These are phyloP conservation scores for Lepidium sativum DNA, from an alignment of 345 rosid species.

Conservation along the genomic window DNA sequence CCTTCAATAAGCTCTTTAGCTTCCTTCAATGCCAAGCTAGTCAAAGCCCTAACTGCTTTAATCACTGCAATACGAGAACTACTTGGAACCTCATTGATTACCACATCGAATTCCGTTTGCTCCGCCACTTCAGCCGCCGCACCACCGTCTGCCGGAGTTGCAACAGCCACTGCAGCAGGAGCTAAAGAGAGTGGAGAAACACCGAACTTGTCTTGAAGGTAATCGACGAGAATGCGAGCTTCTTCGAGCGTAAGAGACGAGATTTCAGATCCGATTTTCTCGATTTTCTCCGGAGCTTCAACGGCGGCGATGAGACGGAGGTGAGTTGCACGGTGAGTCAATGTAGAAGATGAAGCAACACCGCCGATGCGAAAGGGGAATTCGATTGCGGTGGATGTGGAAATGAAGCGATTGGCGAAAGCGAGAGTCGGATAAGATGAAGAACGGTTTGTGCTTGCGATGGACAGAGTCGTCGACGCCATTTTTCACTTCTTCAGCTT, in stretches of 20 bases:
- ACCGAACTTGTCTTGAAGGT: slow-evolving; percentile 78
- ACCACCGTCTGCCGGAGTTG: slow-evolving; percentile 31
- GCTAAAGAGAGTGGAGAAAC: slow-evolving; percentile 75
- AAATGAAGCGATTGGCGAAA: slow-evolving; percentile 6
- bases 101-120: slow-evolving; percentile 77
- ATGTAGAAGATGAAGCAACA: slow-evolving; percentile 12
- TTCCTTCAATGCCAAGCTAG: slow-evolving; percentile 80
- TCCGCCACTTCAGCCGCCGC: slow-evolving; percentile 47
- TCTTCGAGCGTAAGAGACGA: slow-evolving; percentile 65
- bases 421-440: slow-evolving; percentile 18
- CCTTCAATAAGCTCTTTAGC: slow-evolving; percentile 86
- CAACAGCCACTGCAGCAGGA: slow-evolving; percentile 42
- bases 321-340: slow-evolving; percentile 30
- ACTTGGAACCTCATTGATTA: slow-evolving; percentile 70
- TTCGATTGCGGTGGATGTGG: slow-evolving; percentile 25
- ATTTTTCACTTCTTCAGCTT: slow-evolving; percentile 9
- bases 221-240: slow-evolving; percentile 68
- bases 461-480: slow-evolving; percentile 39
- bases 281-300: slow-evolving; percentile 65
- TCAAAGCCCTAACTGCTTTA: slow-evolving; percentile 66
- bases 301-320: slow-evolving; percentile 62
- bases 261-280: slow-evolving; percentile 56
- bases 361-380: slow-evolving; percentile 29
- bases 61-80: slow-evolving; percentile 70
- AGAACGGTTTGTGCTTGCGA: slow-evolving; percentile 32